Evolutionary conservation across 805 yeast genomes (phyloP), one percentile per base, ranked within the genome.

Genomic region (Zygotorulaspora sp.): DNA sequence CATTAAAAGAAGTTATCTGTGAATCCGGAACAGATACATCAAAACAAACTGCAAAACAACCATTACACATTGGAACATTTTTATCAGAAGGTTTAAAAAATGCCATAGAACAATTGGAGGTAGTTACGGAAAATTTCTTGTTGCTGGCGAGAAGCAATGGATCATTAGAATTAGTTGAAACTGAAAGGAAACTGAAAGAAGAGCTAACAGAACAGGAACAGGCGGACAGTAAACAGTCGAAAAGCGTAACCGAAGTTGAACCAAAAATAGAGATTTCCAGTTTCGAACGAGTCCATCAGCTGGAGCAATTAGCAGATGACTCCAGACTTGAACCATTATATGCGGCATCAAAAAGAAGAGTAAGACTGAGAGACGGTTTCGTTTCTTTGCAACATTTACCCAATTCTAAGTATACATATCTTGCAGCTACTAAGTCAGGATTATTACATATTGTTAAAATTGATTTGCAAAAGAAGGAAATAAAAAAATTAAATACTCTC

Each of bases 11-110:
- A 53, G 65, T 85, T 6, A 53, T 70, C 4, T 86, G 87, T 49
- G 57, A 65, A 13, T 65, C 71, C 35, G 90, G 89, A 0, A 80
- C 90, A 0, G 94, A 89, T 52, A 87, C 96, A 3, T 83, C 96
- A 5, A 67, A 70, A 28, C 78, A 80, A 52, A 73, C 74, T 22
- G 81, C 82, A 0, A 61, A 66, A 9, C 84, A 80, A 53, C 94
- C 95, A 0, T 70, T 67, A 35, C 62, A 74, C 14, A 67, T 80
- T 9, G 68, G 63, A 30, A 63, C 71, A 16, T 67, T 68, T 35
- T 61, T 70, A 32, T 55, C 60, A 5, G 61, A 67, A 32, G 76
- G 75, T 4, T 49, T 68, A 3, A 57, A 53, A 27, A 62, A 55
- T 25, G 61, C 63, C 35, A 64, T 71, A 19, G 65, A 67, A 27